Percentiles rank a stretch among this genome's conserved stretches.
Evolutionary conservation across 2,329 filamentous ascomycete species (phyloP).

Genomic region (Apiospora saccharicola): DNA sequence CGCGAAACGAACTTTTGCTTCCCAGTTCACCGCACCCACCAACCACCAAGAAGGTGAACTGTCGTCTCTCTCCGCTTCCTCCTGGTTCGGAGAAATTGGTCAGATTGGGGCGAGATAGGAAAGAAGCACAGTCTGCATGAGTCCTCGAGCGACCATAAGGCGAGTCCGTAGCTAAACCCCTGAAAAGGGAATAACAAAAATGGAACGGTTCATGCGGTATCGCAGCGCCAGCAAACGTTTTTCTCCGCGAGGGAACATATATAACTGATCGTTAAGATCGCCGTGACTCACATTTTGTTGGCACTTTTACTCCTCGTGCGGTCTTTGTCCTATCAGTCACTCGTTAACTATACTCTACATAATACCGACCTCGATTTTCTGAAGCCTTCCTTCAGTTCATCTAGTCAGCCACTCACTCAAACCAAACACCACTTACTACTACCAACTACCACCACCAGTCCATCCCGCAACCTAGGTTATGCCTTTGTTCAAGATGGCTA

Average conservation of each 20-base stretch:
- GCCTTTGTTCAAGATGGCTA: slow-evolving; percentile 25
- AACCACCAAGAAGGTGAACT: background rate
- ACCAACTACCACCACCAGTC: slow-evolving; percentile 1
- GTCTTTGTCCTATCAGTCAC: slow-evolving; percentile 16
- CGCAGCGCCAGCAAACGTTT: background rate
- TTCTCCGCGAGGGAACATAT: slow-evolving; percentile 2
- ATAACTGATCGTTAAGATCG: slow-evolving; percentile 1
- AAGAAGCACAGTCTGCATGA: slow-evolving; percentile 17
- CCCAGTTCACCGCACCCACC: background rate
- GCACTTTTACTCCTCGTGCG: background rate
- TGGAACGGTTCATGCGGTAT: slow-evolving; percentile 6
- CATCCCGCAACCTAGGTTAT: slow-evolving; percentile 1
- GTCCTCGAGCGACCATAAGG: slow-evolving; percentile 9
- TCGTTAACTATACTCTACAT: background rate
- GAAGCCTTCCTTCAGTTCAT: background rate
- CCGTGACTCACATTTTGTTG: slow-evolving; percentile 5
- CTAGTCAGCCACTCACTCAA: slow-evolving; percentile 3
- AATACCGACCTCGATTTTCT: background rate
- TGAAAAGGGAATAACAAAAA: slow-evolving; percentile 4
- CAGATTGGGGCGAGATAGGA: background rate
- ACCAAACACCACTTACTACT: background rate
- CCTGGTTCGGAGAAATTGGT: background rate
- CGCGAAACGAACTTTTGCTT: slow-evolving; percentile 2
- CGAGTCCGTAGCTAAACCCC: slow-evolving; percentile 1
- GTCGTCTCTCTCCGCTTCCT: background rate